Evolutionary conservation across 2,329 filamentous ascomycete genomes (phyloP), one percentile per base, ranked within the genome.

Genomic region (Epichloe baconii): DNA sequence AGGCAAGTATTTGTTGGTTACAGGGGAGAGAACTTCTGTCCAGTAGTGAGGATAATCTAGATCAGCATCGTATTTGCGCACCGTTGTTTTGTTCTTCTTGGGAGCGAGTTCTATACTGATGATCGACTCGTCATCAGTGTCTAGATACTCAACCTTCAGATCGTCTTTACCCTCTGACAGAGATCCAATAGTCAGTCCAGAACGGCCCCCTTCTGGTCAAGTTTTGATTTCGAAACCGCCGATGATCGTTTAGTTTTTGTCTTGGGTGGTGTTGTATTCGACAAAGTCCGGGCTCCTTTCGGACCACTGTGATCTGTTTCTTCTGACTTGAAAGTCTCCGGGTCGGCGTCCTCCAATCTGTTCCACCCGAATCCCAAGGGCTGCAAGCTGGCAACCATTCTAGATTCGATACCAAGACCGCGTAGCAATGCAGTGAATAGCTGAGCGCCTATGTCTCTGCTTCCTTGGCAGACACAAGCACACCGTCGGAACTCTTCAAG

Each of bases 361-460:
- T 81, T 94, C 83, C 88, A 97, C 2, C 89, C 89, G 65, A 94
- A 95, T 0, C 93, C 93, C 21, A 88, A 69, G 1, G 89, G 85
- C 62, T 97, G 93, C 41, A 98, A 64, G 62, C 82, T 96, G 10
- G 83, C 82, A 3, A 97, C 81, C 73, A 97, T 77, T 34, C 91
- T 78, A 11, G 88, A 80, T 60, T 96, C 88, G 2, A 97, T 71
- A 0, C 87, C 87, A 11, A 97, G 64, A 0, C 83, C 88, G 56
- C 93, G 77, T 21, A 96, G 65, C 7, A 98, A 69, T 3, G 88
- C 87, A 0, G 88, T 94, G 57, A 97, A 97, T 0, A 98, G 74
- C 62, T 97, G 90, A 0, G 87, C 84, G 0, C 89, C 90, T 3
- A 93, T 76, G 65, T 97, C 93, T 55, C 90, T 78, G 54, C 89